These are phyloP conservation scores for Oemleria cerasiformis DNA, from an alignment of 306 rosid species.

Conservation along the genomic window DNA sequence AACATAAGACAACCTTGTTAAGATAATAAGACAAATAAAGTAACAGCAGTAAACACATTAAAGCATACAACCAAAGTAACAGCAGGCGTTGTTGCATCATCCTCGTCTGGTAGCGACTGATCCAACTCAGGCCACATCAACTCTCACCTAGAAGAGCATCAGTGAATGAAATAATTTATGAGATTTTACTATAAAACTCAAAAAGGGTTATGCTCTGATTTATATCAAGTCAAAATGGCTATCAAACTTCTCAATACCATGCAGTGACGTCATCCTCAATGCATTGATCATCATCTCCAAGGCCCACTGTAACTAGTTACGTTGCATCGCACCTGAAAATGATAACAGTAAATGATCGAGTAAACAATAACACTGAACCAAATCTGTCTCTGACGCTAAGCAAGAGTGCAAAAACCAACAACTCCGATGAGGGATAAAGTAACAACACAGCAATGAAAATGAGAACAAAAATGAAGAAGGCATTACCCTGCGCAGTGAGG, in stretches of 20 bases:
- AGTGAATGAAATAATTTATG: conserved; percentile 10
- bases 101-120: conserved; percentile 76
- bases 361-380: not conserved
- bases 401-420: not conserved
- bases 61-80: too few species aligned
- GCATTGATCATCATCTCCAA: conserved; percentile 98
- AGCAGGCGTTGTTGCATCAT: conserved; percentile 51
- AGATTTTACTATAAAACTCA: not conserved
- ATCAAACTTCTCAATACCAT: conserved; percentile 56
- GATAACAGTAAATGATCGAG: not conserved
- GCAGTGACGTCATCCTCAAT: conserved; percentile 97
- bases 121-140: conserved; percentile 87
- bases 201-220: too few species aligned
- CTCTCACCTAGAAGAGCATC: conserved; percentile 65
- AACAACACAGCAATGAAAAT: not conserved
- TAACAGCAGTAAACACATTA: too few species aligned
- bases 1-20: too few species aligned
- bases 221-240: conserved; percentile 9
- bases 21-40: too few species aligned
- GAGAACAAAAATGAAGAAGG: not conserved
- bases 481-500: conserved; percentile 72
- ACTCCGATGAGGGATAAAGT: not conserved
- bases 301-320: conserved; percentile 75
- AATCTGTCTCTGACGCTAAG: not conserved
- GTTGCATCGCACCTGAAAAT: conserved; percentile 77